Evolutionary conservation across 208 protist species (phyloP).

Genomic region (Crithidia bombi): DNA sequence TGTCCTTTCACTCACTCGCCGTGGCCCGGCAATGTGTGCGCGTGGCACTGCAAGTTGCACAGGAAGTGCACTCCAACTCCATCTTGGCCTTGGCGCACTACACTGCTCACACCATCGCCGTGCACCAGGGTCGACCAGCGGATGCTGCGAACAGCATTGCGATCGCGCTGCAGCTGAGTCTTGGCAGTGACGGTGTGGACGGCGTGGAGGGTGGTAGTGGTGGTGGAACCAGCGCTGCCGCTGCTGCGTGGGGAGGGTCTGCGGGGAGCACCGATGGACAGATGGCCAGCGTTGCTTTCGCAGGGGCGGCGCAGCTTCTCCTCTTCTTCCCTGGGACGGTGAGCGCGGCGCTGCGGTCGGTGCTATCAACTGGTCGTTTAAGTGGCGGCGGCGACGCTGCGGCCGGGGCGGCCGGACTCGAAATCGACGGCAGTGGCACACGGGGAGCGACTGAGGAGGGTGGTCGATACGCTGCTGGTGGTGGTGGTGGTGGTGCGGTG

Average conservation of each 20-base stretch:
- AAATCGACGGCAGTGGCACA: neutral
- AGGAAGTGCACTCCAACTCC: slow-evolving; percentile 72
- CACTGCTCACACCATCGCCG: slow-evolving; percentile 62
- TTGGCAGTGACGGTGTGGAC: neutral
- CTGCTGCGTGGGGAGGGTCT: neutral
- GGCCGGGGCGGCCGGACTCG: neutral
- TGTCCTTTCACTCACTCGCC: slow-evolving; percentile 57
- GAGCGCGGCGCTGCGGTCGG: slow-evolving; percentile 55
- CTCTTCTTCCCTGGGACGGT: slow-evolving; percentile 69
- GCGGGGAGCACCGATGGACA: slow-evolving; percentile 28
- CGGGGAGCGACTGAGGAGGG: no score
- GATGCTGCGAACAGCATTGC: slow-evolving; percentile 82
- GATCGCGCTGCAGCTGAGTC: slow-evolving; percentile 74
- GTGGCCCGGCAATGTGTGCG: slow-evolving; percentile 67
- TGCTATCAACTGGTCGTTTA: slow-evolving; percentile 21
- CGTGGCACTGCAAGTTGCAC: slow-evolving; percentile 71
- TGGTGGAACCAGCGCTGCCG: neutral
- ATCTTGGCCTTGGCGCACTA: slow-evolving; percentile 79
- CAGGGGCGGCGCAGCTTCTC: slow-evolving; percentile 67
- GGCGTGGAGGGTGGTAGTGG: neutral
- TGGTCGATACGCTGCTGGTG: no score
- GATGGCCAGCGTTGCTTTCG: slow-evolving; percentile 57
- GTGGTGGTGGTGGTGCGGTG: slow-evolving; percentile 23
- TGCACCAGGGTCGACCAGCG: slow-evolving; percentile 45
- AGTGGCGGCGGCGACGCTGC: neutral